Conservation (phyloP, 257 asterid genomes). For the Agastache rugosa region DNA sequence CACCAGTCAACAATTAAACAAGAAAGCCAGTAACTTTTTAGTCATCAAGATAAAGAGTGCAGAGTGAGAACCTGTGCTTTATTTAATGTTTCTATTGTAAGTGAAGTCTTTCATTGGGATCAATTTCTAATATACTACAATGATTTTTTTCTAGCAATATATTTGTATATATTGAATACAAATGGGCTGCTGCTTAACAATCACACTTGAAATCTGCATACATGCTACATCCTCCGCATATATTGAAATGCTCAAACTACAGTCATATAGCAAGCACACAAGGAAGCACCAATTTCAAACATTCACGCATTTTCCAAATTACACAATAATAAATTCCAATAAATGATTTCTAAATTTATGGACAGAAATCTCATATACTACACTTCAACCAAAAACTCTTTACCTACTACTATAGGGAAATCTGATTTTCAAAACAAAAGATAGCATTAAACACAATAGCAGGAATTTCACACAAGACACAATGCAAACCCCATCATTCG, state of each 20-base stretch:
- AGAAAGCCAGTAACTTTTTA: neutral
- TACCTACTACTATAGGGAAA: neutral
- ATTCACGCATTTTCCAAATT: neutral
- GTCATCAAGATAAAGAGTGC: neutral
- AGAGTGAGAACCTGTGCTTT: neutral
- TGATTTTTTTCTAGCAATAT: neutral
- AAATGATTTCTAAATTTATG: neutral
- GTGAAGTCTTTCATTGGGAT: neutral
- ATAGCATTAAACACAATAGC: neutral
- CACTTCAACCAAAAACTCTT: neutral
- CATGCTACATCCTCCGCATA: neutral
- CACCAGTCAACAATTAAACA: neutral
- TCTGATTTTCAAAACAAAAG: neutral
- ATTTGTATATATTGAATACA: no score
- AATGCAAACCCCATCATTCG: neutral
- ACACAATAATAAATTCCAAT: neutral
- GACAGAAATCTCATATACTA: neutral
- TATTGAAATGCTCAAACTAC: neutral
- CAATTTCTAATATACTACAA: neutral
- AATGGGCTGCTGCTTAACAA: no score
- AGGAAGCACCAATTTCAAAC: constrained; percentile 6
- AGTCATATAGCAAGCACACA: neutral
- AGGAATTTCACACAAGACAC: neutral
- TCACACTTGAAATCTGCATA: neutral
- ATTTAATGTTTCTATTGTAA: neutral